Percentiles rank a stretch among this genome's conserved stretches.
Conservation (phyloP, 2,329 filamentous ascomycete genomes). For the Ascochyta lentis region DNA sequence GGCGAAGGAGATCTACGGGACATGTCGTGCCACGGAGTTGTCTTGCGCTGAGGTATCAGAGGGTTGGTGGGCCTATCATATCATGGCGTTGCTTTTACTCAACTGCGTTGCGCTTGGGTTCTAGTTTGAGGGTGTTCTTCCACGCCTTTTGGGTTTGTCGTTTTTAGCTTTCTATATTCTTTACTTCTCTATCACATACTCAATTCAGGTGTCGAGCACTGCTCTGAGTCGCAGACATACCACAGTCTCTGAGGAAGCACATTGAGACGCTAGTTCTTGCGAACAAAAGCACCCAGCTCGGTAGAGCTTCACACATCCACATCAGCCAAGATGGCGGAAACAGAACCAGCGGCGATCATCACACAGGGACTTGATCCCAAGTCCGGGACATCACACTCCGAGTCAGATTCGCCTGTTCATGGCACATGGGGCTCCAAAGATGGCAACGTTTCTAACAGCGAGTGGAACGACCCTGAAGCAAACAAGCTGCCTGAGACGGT, state of each 20-base stretch:
- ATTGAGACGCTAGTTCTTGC: background rate
- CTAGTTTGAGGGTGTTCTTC: background rate
- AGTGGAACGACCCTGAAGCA: slow-evolving; percentile 56
- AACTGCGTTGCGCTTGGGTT: background rate
- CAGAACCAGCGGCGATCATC: slow-evolving; percentile 30
- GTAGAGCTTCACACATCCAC: background rate
- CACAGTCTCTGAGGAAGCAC: background rate
- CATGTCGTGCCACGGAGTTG: slow-evolving; percentile 25
- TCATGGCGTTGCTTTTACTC: slow-evolving; percentile 11
- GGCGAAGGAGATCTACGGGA: slow-evolving; percentile 3
- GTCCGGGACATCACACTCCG: slow-evolving; percentile 38
- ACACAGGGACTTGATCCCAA: slow-evolving; percentile 44
- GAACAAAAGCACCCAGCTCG: slow-evolving; percentile 1
- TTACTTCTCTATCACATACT: background rate
- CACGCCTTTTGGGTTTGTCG: background rate
- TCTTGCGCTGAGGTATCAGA: slow-evolving; percentile 2
- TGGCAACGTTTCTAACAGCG: slow-evolving; percentile 52
- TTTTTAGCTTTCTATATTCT: background rate
- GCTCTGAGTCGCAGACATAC: background rate
- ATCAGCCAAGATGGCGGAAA: slow-evolving; percentile 23
- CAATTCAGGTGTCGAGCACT: background rate
- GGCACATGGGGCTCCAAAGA: slow-evolving; percentile 38
- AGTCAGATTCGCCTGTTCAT: slow-evolving; percentile 28
- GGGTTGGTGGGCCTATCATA: slow-evolving; percentile 17
- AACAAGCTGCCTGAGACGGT: slow-evolving; percentile 55